Evolutionary conservation across 164 flowering plant genomes (phyloP).

Genomic region (Aristolochia fimbriata): DNA sequence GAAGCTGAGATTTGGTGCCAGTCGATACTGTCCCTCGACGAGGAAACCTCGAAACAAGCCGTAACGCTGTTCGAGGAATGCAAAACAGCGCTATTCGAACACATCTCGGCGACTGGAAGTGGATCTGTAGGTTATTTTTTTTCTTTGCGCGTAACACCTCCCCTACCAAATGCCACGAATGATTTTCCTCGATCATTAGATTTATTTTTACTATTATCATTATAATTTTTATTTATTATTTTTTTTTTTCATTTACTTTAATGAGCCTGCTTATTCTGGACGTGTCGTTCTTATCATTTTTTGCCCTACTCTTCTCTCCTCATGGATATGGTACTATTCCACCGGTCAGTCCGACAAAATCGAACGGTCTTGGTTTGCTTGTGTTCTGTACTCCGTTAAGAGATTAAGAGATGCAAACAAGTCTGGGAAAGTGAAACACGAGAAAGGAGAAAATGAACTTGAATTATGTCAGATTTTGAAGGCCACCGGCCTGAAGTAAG

Average conservation of each 20-base stretch:
- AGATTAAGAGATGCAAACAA: slow-evolving; percentile 33
- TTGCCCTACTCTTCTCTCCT: neutral
- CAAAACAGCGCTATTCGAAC: slow-evolving; percentile 43
- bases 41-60: slow-evolving; percentile 27
- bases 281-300: neutral
- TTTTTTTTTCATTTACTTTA: neutral
- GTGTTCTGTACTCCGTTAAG: slow-evolving; percentile 51
- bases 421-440: slow-evolving; percentile 12
- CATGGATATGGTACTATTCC: no score
- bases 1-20: slow-evolving; percentile 16
- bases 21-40: slow-evolving; percentile 46
- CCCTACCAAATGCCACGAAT: no score
- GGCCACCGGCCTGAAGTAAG: slow-evolving; percentile 62
- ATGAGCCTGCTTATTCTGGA: neutral
- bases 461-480: slow-evolving; percentile 64
- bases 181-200: neutral
- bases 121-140: slow-evolving; percentile 34
- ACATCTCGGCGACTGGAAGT: slow-evolving; percentile 44
- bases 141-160: no score
- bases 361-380: slow-evolving; percentile 78
- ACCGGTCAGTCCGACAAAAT: slow-evolving; percentile 61
- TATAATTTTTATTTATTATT: no score
- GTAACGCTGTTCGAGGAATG: slow-evolving; percentile 49
- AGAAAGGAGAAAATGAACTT: slow-evolving; percentile 25
- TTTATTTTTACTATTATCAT: no score